phyloP scores from a whole-genome alignment of 345 rosid genomes.

The Trapa bicornis region DNA sequence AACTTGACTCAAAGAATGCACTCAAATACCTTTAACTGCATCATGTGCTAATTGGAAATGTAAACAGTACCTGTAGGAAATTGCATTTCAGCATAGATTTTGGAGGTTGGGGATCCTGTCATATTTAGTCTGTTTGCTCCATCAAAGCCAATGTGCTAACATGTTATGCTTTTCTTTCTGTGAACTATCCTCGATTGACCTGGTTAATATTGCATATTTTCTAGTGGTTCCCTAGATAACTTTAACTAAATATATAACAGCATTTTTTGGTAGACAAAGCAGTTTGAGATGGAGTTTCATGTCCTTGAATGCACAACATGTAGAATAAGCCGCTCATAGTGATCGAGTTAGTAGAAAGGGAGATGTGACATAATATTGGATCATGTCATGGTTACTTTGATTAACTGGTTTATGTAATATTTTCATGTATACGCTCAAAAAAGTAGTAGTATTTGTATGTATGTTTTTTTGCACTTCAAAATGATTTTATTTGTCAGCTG shows the following conservation, averaged over 20 bases:
- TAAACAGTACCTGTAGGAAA: not conserved
- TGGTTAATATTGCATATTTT: not conserved
- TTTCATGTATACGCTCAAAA: not conserved
- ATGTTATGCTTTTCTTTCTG: not conserved
- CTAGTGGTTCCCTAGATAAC: not conserved
- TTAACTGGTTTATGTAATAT: not conserved
- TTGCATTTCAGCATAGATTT: slow-evolving; percentile 1
- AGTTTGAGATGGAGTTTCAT: not conserved
- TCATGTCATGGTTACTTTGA: not conserved
- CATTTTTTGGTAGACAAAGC: not conserved
- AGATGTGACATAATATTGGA: not conserved
- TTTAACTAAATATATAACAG: not conserved
- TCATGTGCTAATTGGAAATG: not conserved
- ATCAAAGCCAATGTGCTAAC: not conserved
- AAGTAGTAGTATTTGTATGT: too few relatives aligned
- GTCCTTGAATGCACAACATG: not conserved
- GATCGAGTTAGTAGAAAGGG: not conserved
- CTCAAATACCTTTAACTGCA: not conserved
- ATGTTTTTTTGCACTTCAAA: too few relatives aligned
- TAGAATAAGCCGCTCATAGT: not conserved
- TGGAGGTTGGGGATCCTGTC: not conserved
- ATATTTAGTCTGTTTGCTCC: not conserved
- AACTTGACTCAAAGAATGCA: not conserved
- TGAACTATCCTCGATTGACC: not conserved
- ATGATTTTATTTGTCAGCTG: too few relatives aligned